Evolutionary conservation across 495 filamentous ascomycete genomes (phyloP).

Genomic region (Aspergillus sparsus): DNA sequence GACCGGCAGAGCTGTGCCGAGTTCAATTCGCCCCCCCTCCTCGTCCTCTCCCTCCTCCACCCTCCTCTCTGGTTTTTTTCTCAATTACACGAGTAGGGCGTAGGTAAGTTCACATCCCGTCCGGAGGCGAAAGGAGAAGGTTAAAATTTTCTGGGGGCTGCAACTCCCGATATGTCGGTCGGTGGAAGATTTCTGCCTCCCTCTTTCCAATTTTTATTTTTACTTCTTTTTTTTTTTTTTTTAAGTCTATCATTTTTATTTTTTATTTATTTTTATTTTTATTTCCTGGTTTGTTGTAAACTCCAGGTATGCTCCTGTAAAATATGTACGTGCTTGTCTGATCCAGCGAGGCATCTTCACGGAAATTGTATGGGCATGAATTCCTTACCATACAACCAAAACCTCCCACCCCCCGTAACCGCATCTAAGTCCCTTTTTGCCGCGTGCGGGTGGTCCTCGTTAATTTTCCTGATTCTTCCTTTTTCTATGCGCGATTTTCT

Average conservation of each 20-base stretch:
- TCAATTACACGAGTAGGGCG: not conserved
- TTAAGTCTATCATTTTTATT: not conserved
- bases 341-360: slow-evolving; percentile 9
- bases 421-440: slow-evolving; percentile 22
- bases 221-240: no score
- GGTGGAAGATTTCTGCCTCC: slow-evolving; percentile 10
- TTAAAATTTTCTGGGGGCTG: not conserved
- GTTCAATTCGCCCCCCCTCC: slow-evolving; percentile 22
- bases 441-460: slow-evolving; percentile 32
- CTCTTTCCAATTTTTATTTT: not conserved
- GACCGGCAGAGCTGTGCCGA: slow-evolving; percentile 34
- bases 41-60: slow-evolving; percentile 9
- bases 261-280: not conserved
- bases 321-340: slow-evolving; percentile 5
- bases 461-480: slow-evolving; percentile 27
- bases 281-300: not conserved
- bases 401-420: slow-evolving; percentile 21
- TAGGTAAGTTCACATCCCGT: not conserved
- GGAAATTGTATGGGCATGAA: slow-evolving; percentile 10
- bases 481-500: slow-evolving; percentile 33
- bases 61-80: slow-evolving; percentile 6
- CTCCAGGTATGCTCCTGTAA: slow-evolving; percentile 10
- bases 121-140: slow-evolving; percentile 7
- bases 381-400: slow-evolving; percentile 36
- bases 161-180: slow-evolving; percentile 8